Evolutionary conservation across 1,139 yeast genomes (phyloP), one percentile per base, ranked within the genome.

Genomic region (Lodderomyces beijingensis): DNA sequence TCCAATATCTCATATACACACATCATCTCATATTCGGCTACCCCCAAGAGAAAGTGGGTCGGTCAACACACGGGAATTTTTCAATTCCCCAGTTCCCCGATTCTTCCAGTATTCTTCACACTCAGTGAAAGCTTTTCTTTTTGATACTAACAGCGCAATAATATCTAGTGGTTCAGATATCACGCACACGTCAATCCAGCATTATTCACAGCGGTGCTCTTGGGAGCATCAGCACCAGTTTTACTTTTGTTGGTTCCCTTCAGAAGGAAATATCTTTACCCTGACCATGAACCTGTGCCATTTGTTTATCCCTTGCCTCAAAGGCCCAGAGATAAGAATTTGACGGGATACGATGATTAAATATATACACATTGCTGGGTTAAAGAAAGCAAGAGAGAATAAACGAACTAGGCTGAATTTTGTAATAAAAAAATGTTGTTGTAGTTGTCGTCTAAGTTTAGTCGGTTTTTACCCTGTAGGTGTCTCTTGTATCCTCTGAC

Each of bases 111-210:
- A n/a, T n/a, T n/a, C n/a, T n/a, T n/a, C n/a, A n/a, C n/a, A n/a
- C n/a, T n/a, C n/a, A n/a, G n/a, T n/a, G n/a, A n/a, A n/a, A n/a
- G n/a, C n/a, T n/a, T n/a, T n/a, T n/a, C n/a, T n/a, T n/a, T n/a
- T n/a, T n/a, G n/a, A n/a, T n/a, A n/a, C n/a, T n/a, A n/a, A n/a
- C n/a, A n/a, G n/a, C n/a, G n/a, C n/a, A n/a, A n/a, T 20, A 15
- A 10, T n/a, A 10, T 23, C 21, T 43, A 81, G 86, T 84, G 87
- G 83, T 59, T 79, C 42, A 82, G 89, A 57, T 83, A 77, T 60
- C 82, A 80, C 47, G 84, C 91, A 26, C 86, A 83, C 62, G 77
- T 77, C 45, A 77, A 78, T 54, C 94, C 95, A 34, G 88, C 83
- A 56, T 68, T 83, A 46, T 81, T 83, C 58, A 79, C 70, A 54